These are phyloP conservation scores for Fusarium poae DNA, from an alignment of 2,329 filamentous ascomycete species.

Conservation along the genomic window DNA sequence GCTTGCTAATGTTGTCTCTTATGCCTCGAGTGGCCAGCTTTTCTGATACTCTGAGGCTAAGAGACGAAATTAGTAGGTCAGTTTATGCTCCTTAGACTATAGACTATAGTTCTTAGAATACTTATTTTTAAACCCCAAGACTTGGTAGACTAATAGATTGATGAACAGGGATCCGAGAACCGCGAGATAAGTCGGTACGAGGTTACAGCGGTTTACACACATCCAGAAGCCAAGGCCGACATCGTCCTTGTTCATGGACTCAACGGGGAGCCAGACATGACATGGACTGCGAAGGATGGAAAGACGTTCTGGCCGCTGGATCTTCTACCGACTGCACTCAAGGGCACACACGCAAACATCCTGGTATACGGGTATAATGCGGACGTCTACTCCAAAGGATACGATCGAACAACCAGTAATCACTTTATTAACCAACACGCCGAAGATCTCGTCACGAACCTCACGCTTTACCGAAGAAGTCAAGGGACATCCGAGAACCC, in stretches of 20 bases:
- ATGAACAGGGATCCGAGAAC: slow-evolving; percentile 55
- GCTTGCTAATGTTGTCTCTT: neutral
- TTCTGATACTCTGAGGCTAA: neutral
- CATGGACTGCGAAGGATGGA: slow-evolving; percentile 70
- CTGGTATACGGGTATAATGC: slow-evolving; percentile 83
- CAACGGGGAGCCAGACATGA: slow-evolving; percentile 74
- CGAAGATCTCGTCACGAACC: slow-evolving; percentile 73
- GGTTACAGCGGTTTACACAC: slow-evolving; percentile 69
- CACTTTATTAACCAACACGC: slow-evolving; percentile 79
- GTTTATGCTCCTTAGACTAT: no score
- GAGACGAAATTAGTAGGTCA: no score
- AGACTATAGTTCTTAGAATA: no score
- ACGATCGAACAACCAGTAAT: slow-evolving; percentile 69
- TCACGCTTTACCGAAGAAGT: slow-evolving; percentile 73
- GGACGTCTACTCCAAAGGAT: slow-evolving; percentile 66
- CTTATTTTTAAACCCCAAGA: no score
- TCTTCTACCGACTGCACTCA: slow-evolving; percentile 72
- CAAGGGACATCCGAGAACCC: slow-evolving; percentile 70
- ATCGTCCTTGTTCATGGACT: slow-evolving; percentile 79
- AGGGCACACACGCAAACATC: slow-evolving; percentile 70
- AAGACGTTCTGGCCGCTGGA: slow-evolving; percentile 76
- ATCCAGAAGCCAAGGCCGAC: slow-evolving; percentile 70
- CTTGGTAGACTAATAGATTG: no score
- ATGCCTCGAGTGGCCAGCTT: neutral
- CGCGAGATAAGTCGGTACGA: slow-evolving; percentile 63